phyloP scores from a whole-genome alignment of 2,329 filamentous ascomycete genomes.

The Stagonosporopsis vannaccii region DNA sequence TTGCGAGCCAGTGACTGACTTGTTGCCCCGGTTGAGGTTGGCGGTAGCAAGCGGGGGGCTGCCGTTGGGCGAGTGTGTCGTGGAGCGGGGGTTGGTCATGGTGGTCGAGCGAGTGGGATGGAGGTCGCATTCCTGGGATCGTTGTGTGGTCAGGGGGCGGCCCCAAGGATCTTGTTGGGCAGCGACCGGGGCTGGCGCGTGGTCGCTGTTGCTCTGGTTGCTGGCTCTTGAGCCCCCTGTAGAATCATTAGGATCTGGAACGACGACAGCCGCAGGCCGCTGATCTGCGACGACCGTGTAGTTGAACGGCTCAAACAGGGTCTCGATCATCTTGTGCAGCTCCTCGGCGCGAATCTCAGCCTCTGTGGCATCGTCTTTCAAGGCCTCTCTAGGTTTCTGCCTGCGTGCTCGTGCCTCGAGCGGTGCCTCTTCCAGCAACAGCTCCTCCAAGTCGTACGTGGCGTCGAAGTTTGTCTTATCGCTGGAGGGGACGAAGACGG shows the following conservation, averaged over 20 bases:
- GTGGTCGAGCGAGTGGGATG: constrained; percentile 46
- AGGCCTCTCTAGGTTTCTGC: constrained; percentile 89
- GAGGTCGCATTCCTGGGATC: constrained; percentile 50
- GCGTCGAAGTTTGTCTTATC: constrained; percentile 99
- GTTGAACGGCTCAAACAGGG: constrained; percentile 92
- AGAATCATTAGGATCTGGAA: constrained; percentile 40
- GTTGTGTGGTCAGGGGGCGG: constrained; percentile 39
- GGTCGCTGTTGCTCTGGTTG: constrained; percentile 44
- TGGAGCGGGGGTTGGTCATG: constrained; percentile 49
- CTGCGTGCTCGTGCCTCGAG: constrained; percentile 89
- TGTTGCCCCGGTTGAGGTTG: constrained; percentile 24
- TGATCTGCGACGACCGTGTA: constrained; percentile 85
- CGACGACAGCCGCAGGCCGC: constrained; percentile 56
- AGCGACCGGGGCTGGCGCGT: constrained; percentile 41
- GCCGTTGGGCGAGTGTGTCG: constrained; percentile 57
- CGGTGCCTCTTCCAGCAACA: constrained; percentile 92
- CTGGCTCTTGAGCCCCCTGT: constrained; percentile 41
- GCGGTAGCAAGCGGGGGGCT: constrained; percentile 53
- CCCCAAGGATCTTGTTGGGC: constrained; percentile 44
- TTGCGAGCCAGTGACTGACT: constrained; percentile 37
- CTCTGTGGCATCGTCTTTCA: constrained; percentile 93
- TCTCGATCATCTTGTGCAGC: constrained; percentile 92
- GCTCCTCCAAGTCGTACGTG: constrained; percentile 94
- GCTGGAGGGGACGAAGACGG: constrained; percentile 89
- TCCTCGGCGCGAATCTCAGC: constrained; percentile 96